Percentiles rank a stretch among this genome's conserved stretches.
Evolutionary conservation across 805 yeast species (phyloP).

Genomic region (Brettanomyces custersianus): DNA sequence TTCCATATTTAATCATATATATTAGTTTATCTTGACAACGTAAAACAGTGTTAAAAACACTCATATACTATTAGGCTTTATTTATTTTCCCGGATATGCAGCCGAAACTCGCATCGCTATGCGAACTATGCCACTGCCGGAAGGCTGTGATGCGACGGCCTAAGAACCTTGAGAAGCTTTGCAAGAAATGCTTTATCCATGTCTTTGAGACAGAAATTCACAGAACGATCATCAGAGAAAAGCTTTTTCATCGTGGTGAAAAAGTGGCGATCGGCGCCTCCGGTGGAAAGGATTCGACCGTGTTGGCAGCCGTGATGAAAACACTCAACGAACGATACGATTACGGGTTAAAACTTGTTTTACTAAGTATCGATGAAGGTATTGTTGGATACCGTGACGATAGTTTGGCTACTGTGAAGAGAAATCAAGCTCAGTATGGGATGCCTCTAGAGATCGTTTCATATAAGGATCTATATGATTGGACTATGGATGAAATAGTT

Average conservation of each 20-base stretch:
- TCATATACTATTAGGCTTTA: too few species aligned
- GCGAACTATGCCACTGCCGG: slow-evolving; percentile 77
- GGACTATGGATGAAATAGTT: slow-evolving; percentile 99
- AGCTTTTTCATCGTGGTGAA: slow-evolving; percentile 74
- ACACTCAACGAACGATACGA: slow-evolving; percentile 79
- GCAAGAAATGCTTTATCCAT: slow-evolving; percentile 81
- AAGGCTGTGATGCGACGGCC: slow-evolving; percentile 89
- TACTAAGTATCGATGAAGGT: slow-evolving; percentile 92
- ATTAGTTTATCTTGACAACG: too few species aligned
- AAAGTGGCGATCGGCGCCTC: slow-evolving; percentile 95
- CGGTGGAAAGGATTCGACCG: slow-evolving; percentile 98
- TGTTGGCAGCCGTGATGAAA: slow-evolving; percentile 79
- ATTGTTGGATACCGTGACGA: slow-evolving; percentile 96
- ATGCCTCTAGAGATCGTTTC: slow-evolving; percentile 45
- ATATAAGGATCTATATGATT: slow-evolving; percentile 80
- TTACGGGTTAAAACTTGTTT: slow-evolving; percentile 78
- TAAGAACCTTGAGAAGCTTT: slow-evolving; percentile 79
- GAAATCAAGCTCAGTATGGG: slow-evolving; percentile 69
- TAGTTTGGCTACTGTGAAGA: slow-evolving; percentile 90
- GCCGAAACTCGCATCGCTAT: too few species aligned
- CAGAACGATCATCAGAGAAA: slow-evolving; percentile 65
- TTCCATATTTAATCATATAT: too few species aligned
- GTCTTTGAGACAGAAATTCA: slow-evolving; percentile 96
- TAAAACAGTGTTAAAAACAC: too few species aligned
- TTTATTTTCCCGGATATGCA: too few species aligned